Evolutionary conservation across 257 asterid genomes (phyloP).

Genomic region (Scutellaria minor): DNA sequence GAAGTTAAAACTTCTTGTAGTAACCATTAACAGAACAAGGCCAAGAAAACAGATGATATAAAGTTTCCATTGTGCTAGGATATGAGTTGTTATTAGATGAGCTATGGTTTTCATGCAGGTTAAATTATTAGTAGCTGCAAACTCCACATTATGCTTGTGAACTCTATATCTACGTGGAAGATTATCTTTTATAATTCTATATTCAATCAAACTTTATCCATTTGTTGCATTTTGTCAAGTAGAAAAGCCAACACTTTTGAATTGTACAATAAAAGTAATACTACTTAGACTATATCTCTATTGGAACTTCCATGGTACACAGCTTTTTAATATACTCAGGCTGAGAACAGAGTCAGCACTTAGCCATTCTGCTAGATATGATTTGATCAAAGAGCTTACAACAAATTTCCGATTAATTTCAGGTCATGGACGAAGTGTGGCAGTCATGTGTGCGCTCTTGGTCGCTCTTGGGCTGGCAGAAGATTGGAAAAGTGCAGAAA

Average conservation of each 20-base stretch:
- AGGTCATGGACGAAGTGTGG: slow-evolving; percentile 98
- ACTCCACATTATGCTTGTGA: not conserved
- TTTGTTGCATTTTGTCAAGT: not conserved
- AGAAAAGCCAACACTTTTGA: not conserved
- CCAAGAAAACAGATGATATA: not conserved
- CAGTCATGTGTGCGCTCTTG: slow-evolving; percentile 86
- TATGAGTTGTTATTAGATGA: not conserved
- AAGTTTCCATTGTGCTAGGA: not conserved
- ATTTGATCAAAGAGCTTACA: too few species aligned
- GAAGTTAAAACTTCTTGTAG: not conserved
- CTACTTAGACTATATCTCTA: too few species aligned
- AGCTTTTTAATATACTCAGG: too few species aligned
- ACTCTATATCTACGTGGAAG: not conserved
- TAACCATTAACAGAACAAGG: not conserved
- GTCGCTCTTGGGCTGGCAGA: slow-evolving; percentile 92
- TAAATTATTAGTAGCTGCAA: not conserved
- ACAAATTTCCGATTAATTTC: not conserved
- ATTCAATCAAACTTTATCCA: too few species aligned
- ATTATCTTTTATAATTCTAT: not conserved
- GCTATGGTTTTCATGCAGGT: not conserved
- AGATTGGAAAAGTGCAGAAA: slow-evolving; percentile 91
- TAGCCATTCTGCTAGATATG: too few species aligned
- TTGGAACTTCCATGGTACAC: too few species aligned
- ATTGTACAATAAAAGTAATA: too few species aligned
- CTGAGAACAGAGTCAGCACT: too few species aligned